These are phyloP conservation scores for Podaxis sp. DNA, from an alignment of 768 basidiomycete genomes.

Conservation along the genomic window DNA sequence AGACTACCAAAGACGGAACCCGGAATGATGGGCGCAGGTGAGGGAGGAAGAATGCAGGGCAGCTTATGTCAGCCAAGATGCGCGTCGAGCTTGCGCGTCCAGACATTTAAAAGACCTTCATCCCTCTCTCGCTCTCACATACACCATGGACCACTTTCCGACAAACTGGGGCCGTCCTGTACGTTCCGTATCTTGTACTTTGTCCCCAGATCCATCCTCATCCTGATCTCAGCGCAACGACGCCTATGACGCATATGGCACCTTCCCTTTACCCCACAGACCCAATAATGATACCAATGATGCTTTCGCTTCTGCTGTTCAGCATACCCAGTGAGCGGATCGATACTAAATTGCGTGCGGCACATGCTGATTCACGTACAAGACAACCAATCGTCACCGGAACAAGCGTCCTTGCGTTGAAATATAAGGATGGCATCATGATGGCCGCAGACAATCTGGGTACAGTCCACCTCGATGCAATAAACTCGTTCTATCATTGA, in stretches of 20 bases:
- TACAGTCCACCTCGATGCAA: conserved; percentile 31
- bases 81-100: conserved; percentile 32
- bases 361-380: background rate
- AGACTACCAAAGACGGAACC: conserved; percentile 4
- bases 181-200: conserved; percentile 32
- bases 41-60: background rate
- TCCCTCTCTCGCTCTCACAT: conserved; percentile 12
- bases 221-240: conserved; percentile 61
- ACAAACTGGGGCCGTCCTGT: conserved; percentile 84
- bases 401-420: conserved; percentile 92
- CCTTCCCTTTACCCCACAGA: conserved; percentile 71
- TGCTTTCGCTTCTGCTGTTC: conserved; percentile 62
- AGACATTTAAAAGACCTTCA: conserved; percentile 8
- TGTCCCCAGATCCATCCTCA: background rate
- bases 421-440: conserved; percentile 97
- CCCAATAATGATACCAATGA: conserved; percentile 51
- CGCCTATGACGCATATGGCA: conserved; percentile 69
- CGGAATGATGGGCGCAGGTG: background rate
- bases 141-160: conserved; percentile 78
- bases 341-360: background rate
- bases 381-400: conserved; percentile 96
- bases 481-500: background rate
- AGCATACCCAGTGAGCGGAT: conserved; percentile 73
- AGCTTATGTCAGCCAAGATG: conserved; percentile 27
- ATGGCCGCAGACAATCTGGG: conserved; percentile 98